phyloP scores from a whole-genome alignment of 805 yeast species.

The Saturnispora kantuleensis region DNA sequence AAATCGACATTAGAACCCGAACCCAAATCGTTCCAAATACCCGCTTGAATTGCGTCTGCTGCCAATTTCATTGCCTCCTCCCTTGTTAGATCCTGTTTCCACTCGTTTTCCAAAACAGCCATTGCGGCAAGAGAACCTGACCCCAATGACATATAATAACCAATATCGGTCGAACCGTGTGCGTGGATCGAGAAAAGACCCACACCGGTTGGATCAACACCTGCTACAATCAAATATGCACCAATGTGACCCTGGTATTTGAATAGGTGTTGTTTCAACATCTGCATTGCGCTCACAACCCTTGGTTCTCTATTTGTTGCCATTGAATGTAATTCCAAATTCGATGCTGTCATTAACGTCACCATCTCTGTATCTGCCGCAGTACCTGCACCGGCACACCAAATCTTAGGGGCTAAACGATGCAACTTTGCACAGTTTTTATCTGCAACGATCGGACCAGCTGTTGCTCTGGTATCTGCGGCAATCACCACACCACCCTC shows the following conservation, averaged over 20 bases:
- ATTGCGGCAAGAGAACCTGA: conserved; percentile 97
- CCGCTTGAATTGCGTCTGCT: conserved; percentile 89
- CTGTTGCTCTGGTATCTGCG: conserved; percentile 97
- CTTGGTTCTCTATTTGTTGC: conserved; percentile 76
- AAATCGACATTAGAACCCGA: conserved; percentile 97
- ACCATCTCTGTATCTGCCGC: conserved; percentile 99
- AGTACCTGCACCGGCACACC: conserved; percentile 99
- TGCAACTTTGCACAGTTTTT: conserved; percentile 96
- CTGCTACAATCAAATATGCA: conserved; percentile 96
- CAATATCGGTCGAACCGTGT: conserved; percentile 96
- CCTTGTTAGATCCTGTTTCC: conserved; percentile 67
- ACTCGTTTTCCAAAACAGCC: conserved; percentile 88
- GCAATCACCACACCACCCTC: conserved; percentile 94
- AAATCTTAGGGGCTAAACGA: conserved; percentile 77
- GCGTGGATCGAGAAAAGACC: conserved; percentile 91
- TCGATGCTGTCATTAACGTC: conserved; percentile 84
- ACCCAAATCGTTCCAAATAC: conserved; percentile 98
- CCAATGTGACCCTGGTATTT: conserved; percentile 97
- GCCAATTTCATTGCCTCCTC: conserved; percentile 91
- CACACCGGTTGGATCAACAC: conserved; percentile 93
- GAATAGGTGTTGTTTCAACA: conserved; percentile 91
- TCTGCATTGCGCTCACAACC: conserved; percentile 85
- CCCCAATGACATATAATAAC: conserved; percentile 85
- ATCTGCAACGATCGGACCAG: conserved; percentile 94
- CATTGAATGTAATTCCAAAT: conserved; percentile 81